Evolutionary conservation across 371 early-diverging fungal genomes (phyloP), one percentile per base, ranked within the genome.

Genomic region (Haplosporangium sp.): DNA sequence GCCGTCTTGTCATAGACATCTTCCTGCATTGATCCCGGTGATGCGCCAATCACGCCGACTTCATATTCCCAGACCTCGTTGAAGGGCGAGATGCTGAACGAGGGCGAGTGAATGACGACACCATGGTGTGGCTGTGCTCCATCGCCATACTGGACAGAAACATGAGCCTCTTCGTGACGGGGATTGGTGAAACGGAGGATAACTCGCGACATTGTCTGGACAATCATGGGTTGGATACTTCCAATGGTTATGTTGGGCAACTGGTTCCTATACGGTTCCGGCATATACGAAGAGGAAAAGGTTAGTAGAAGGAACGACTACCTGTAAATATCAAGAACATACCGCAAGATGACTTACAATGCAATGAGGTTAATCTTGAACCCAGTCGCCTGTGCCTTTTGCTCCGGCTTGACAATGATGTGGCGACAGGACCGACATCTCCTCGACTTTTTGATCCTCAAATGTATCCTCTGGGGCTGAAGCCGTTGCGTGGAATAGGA

Each of bases 301-400:
- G 29, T 29, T 29, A 29, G 29, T 29, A 29, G 29, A 29, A 29
- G 29, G 29, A 29, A 29, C 4, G 29, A 29, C 4, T 29, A 4
- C 29, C 4, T 29, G 51, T 59, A 43, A 62, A 13, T 20, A 51
- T 38, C n/a, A 45, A 68, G n/a, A 29, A 62, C 21, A 42, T 14
- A 43, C 56, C 37, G 43, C 47, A 45, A 29, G 20, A 21, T 12
- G 12, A 47, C 84, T 74, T 85, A 90, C 93, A 92, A 86, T 4
- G 96, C 96, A 43, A 93, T 89, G 59, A 92, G 86, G 80, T 95
- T 94, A 73, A 96, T 94, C 73, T 93, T 94, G 84, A 96, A 96
- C 58, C 90, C 84, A 1, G 92, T 92, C 16, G 90, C 86, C 66
- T 95, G 94, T 0, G 96, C 95, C 70, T 96, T 96, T 73, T 92